Conservation (phyloP, 2,329 filamentous ascomycete species). For the Cordyceps pruinosa region DNA sequence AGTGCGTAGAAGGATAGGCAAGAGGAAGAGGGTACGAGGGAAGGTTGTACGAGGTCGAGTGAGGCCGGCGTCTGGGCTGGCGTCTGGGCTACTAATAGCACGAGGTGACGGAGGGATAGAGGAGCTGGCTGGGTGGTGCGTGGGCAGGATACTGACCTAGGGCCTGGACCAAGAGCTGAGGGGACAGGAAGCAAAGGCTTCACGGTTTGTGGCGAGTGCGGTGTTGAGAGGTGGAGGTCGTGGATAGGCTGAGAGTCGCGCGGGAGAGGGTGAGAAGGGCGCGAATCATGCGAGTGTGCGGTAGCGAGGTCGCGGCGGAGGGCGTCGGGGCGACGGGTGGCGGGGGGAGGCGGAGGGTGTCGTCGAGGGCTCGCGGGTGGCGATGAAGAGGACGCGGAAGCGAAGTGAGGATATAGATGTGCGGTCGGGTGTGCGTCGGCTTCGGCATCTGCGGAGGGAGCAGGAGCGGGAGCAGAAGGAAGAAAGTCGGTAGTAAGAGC, state of each 20-base stretch:
- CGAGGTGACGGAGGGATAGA: not conserved
- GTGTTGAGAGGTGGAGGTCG: not conserved
- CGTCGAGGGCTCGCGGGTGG: constrained; percentile 1
- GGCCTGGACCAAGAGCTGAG: not conserved
- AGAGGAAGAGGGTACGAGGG: not conserved
- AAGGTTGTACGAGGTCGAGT: not conserved
- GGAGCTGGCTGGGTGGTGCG: not conserved
- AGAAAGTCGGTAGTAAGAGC: not conserved
- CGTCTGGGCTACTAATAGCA: not conserved
- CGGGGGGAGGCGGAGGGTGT: constrained; percentile 1
- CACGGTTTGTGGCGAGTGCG: not conserved
- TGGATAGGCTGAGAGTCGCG: not conserved
- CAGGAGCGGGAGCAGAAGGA: not conserved
- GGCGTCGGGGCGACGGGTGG: not conserved
- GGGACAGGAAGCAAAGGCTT: not conserved
- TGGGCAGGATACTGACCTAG: constrained; percentile 3
- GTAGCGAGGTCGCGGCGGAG: not conserved
- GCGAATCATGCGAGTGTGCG: not conserved
- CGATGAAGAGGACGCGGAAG: constrained; percentile 4
- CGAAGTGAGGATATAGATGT: not conserved
- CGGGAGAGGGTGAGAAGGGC: not conserved
- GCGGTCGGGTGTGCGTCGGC: not conserved
- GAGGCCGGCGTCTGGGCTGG: not conserved
- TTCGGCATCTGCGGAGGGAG: not conserved
- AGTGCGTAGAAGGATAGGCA: not conserved